Base-by-base conservation (phyloP, 148 eudicot species). In the Camellia granthamiana region DNA sequence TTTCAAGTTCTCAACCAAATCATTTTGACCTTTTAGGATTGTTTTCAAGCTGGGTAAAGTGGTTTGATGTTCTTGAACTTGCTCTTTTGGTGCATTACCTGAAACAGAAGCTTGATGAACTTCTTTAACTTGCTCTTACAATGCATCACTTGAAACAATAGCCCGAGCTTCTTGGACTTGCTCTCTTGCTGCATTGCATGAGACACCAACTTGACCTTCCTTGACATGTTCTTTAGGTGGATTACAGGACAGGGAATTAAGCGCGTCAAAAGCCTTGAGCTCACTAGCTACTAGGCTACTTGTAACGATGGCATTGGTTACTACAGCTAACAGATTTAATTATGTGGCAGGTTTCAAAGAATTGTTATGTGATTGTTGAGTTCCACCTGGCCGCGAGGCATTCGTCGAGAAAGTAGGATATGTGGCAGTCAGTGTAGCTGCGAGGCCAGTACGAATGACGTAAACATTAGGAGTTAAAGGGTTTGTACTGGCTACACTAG, bases 401-500 rank as follows among this genome's bases (percentile, higher is more conserved):
- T 14, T 86, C 12, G 69, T 16, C 16, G 88, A 19, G 18, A 64
- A 49, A 69, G 88, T 11, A 49, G 88, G 63, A 77, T 23, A 63
- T 15, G 79, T n/a, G 14, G 90, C 66, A 72, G 79, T 62, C 15
- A 86, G 66, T 74, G 82, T 59, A 78, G 82, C 38, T 67, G 84
- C 77, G 51, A 84, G 80, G 18, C 94, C 92, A 73, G 87, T 83
- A 46, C 92, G 87, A 64, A 91, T 83, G 72, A 80, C 86, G 76
- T 89, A 93, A 75, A 94, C 97, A 79, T 88, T 94, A 15, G 85
- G 88, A 83, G 92, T 91, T 71, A 89, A 79, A 9, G 88, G 76
- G 72, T 71, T 88, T 47, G 79, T 16, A 47, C 43, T 74, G 62
- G 81, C 84, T 23, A 83, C 58, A 6, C 70, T 61, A 23, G 92